A percentile compares a stretch with the other conserved stretches of the same genome.
Evolutionary conservation across 2,329 filamentous ascomycete species (phyloP).

Genomic region (Tolypocladium endophyticum): DNA sequence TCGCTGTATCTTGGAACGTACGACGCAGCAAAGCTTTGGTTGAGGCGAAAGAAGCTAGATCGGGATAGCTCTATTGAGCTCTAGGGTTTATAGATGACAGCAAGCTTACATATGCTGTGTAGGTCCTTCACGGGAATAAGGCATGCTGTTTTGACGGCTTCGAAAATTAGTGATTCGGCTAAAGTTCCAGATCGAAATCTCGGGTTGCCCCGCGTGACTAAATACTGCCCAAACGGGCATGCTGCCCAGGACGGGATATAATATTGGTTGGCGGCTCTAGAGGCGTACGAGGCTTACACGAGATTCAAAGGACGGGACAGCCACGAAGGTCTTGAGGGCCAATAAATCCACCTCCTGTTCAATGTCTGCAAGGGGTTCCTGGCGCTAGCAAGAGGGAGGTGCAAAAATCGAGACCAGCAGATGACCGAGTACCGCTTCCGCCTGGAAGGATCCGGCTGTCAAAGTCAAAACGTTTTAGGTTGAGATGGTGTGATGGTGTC

Average conservation of each 20-base stretch:
- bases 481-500: constrained; percentile 6
- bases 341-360: background rate
- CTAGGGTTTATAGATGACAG: background rate
- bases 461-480: background rate
- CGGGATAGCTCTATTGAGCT: constrained; percentile 24
- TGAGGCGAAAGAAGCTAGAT: constrained; percentile 32
- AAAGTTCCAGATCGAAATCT: background rate
- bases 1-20: constrained; percentile 82
- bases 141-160: background rate
- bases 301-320: background rate
- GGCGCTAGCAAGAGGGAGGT: background rate
- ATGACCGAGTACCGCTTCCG: background rate
- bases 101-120: background rate
- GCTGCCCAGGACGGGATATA: background rate
- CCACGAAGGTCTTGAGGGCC: background rate
- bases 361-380: background rate
- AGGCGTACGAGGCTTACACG: background rate
- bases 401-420: background rate
- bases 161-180: background rate
- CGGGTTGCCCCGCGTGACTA: background rate
- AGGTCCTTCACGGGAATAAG: background rate
- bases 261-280: background rate
- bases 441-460: background rate
- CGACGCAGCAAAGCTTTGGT: constrained; percentile 63
- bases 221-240: background rate